A percentile compares a stretch with the other conserved stretches of the same genome.
Evolutionary conservation across 106 monocot species (phyloP).

Genomic region (Acorus gramineus): DNA sequence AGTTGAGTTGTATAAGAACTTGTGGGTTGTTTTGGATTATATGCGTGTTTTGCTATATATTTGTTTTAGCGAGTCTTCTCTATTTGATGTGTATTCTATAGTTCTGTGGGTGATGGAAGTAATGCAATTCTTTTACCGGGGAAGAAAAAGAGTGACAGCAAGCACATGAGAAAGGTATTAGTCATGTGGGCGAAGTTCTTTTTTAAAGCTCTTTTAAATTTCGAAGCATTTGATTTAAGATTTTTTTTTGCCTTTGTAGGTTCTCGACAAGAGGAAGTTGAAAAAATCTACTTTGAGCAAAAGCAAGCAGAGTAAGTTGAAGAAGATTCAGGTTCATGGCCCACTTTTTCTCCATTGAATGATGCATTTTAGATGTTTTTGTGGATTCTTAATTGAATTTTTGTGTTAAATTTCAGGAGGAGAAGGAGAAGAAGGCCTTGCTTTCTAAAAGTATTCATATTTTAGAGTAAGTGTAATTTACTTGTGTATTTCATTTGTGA

Average conservation of each 20-base stretch:
- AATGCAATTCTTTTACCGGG: conserved; percentile 52
- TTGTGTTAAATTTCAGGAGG: conserved; percentile 26
- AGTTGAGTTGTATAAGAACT: too few species aligned
- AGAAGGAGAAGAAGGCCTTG: conserved; percentile 55
- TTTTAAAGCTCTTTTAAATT: conserved; percentile 1
- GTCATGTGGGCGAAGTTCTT: neutral
- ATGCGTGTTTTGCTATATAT: too few species aligned
- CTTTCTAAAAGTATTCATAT: conserved; percentile 47
- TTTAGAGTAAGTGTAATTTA: conserved; percentile 45
- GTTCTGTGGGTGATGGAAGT: conserved; percentile 33
- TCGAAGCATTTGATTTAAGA: neutral
- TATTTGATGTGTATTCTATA: conserved; percentile 5
- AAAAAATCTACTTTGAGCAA: conserved; percentile 46
- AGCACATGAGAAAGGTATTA: conserved; percentile 33
- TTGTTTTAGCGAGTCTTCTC: too few species aligned
- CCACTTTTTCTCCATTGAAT: neutral
- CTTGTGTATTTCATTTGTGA: too few species aligned
- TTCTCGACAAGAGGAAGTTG: conserved; percentile 17
- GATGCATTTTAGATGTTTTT: neutral
- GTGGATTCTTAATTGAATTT: neutral
- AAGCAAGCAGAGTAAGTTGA: conserved; percentile 64
- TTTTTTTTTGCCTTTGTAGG: neutral
- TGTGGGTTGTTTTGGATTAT: too few species aligned
- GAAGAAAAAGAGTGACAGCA: conserved; percentile 40
- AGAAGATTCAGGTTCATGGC: conserved; percentile 45